Conservation (phyloP, 768 basidiomycete species). For the Botryobasidium botryosum region DNA sequence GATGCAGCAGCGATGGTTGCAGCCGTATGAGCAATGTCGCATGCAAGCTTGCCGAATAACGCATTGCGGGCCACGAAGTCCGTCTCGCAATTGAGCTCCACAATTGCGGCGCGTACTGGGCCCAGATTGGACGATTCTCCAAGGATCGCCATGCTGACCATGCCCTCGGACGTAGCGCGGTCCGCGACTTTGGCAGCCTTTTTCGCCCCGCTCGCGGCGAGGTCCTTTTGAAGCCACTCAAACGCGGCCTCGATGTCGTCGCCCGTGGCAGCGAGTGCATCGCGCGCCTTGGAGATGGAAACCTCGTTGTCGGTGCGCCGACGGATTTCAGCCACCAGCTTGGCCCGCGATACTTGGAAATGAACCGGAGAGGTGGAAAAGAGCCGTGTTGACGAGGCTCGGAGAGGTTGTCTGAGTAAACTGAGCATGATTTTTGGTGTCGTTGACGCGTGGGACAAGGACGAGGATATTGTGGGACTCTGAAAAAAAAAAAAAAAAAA, state of each 20-base stretch:
- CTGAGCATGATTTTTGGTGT: not conserved
- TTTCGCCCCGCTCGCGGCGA: slow-evolving; percentile 47
- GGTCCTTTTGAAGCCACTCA: slow-evolving; percentile 65
- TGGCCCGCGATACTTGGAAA: slow-evolving; percentile 24
- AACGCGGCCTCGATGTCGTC: slow-evolving; percentile 62
- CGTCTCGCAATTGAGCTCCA: slow-evolving; percentile 92
- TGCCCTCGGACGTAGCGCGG: slow-evolving; percentile 59
- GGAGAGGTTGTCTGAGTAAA: not conserved
- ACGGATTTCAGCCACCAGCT: slow-evolving; percentile 73
- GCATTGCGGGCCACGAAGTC: slow-evolving; percentile 87
- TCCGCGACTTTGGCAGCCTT: slow-evolving; percentile 73
- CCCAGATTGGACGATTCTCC: slow-evolving; percentile 32
- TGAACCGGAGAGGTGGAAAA: not conserved
- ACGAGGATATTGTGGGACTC: too few species aligned
- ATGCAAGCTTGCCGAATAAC: slow-evolving; percentile 58
- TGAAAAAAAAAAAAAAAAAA: too few species aligned
- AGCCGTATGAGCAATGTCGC: slow-evolving; percentile 68
- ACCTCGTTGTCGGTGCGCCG: slow-evolving; percentile 49
- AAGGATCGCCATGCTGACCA: slow-evolving; percentile 60
- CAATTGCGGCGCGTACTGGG: slow-evolving; percentile 64
- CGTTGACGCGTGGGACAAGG: too few species aligned
- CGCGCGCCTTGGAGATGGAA: slow-evolving; percentile 73
- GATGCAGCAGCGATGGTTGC: slow-evolving; percentile 41
- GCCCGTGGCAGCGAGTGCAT: slow-evolving; percentile 59
- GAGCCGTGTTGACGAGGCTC: not conserved